Evolutionary conservation across 2,329 filamentous ascomycete genomes (phyloP).

Genomic region (Rutstroemia sp.): DNA sequence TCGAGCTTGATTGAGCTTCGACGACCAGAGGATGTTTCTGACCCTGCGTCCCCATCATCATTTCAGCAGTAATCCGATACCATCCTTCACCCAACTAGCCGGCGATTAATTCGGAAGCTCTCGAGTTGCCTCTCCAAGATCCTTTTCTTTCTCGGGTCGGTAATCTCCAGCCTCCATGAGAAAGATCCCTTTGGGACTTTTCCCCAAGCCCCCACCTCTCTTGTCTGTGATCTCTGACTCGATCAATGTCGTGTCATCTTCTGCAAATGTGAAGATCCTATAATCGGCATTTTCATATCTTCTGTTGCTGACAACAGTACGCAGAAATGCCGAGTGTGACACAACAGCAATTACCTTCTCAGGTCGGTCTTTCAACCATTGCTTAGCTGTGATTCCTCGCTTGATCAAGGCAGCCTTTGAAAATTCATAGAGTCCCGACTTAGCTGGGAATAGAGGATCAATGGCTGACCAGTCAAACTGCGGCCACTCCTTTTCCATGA

Average conservation of each 20-base stretch:
- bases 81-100: no score
- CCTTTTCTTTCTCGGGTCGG: background rate
- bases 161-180: conserved; percentile 4
- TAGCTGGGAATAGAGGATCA: conserved; percentile 26
- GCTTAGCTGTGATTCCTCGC: conserved; percentile 22
- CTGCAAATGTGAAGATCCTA: conserved; percentile 28
- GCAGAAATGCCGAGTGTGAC: conserved; percentile 26
- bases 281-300: conserved; percentile 28
- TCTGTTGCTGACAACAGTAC: conserved; percentile 21
- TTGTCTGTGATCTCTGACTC: conserved; percentile 27
- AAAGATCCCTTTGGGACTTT: conserved; percentile 21
- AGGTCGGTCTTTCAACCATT: conserved; percentile 24
- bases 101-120: conserved; percentile 10
- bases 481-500: conserved; percentile 27
- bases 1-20: no score
- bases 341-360: conserved; percentile 30
- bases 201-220: conserved; percentile 27
- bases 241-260: conserved; percentile 19
- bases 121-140: conserved; percentile 12
- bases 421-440: conserved; percentile 26
- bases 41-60: no score
- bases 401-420: conserved; percentile 18
- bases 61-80: no score
- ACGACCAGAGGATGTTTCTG: no score
- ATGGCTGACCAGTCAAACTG: conserved; percentile 29